Percentiles rank a stretch among this genome's conserved stretches.
Evolutionary conservation across 495 filamentous ascomycete species (phyloP).

Genomic region (Pyronema domesticum): DNA sequence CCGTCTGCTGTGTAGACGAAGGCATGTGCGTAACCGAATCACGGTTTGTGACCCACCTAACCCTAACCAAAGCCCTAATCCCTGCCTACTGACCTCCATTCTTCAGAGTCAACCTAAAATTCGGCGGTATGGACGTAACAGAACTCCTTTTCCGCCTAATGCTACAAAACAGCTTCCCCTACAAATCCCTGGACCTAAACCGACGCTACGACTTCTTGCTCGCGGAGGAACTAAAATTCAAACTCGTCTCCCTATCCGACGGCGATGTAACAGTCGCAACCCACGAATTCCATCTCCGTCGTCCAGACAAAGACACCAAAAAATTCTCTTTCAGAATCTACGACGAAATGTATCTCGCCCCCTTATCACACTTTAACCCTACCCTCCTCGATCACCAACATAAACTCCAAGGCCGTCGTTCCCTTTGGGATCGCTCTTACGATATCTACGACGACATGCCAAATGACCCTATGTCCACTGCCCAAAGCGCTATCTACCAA

Average conservation of each 20-base stretch:
- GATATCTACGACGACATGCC: constrained; percentile 83
- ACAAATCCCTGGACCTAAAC: constrained; percentile 77
- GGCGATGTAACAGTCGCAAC: constrained; percentile 56
- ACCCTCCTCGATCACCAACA: constrained; percentile 60
- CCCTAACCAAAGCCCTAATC: neutral
- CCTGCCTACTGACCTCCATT: neutral
- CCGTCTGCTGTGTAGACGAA: constrained; percentile 92
- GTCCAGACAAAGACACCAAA: constrained; percentile 67
- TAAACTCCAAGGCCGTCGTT: constrained; percentile 62
- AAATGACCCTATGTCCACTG: constrained; percentile 73
- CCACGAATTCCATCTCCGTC: constrained; percentile 74
- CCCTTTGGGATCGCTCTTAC: constrained; percentile 63
- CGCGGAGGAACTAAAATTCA: constrained; percentile 86
- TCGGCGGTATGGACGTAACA: constrained; percentile 79
- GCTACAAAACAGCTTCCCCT: constrained; percentile 86
- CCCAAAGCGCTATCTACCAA: constrained; percentile 73
- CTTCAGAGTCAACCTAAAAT: constrained; percentile 66
- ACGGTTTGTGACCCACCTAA: constrained; percentile 20
- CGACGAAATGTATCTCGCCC: constrained; percentile 78
- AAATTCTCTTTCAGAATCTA: constrained; percentile 92
- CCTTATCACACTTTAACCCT: constrained; percentile 67
- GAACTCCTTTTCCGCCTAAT: constrained; percentile 94
- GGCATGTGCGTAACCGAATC: constrained; percentile 89
- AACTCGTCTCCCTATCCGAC: constrained; percentile 72
- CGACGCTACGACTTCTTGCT: constrained; percentile 81